Base-by-base conservation (phyloP, 177 flowering plant genomes). In the Vitis hybrid region DNA sequence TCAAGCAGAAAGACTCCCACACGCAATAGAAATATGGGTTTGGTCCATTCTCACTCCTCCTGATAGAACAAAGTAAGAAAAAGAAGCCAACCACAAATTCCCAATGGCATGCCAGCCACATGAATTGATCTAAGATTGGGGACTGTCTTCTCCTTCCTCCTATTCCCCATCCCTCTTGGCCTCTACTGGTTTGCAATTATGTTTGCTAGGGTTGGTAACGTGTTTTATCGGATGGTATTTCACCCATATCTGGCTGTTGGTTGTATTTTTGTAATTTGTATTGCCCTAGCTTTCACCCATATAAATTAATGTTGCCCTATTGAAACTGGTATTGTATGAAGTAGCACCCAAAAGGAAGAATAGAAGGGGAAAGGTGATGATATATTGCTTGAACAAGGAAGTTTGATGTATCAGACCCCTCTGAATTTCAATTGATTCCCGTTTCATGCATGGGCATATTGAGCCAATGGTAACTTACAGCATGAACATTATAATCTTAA, bases 11-110 rank as follows among this genome's bases (percentile, higher is more conserved):
- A 24, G 27, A 24, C 27, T 24, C 27, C 27, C 27, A 24, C 27
- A 24, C 0, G 0, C 27, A 24, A 24, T 24, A 90, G 93, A 91
- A 88, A 78, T 86, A 83, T 75, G 92, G 92, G 21, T 82, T 94
- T 57, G 81, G 84, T 11, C 81, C 81, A 12, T 82, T 94, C 46
- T 84, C 97, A 2, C 77, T 78, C 15, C 81, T 89, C 15, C 71
- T 88, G 80, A 55, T 83, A 2, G 87, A 86, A 74, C 84, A 92
- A 65, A 81, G 70, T 21, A 82, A 84, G 88, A 87, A 87, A 65
- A 92, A 92, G 83, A 84, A 85, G 79, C 75, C 78, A 52, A 72
- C 75, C 65, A 64, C 77, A 11, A 71, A 64, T 18, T 67, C 60
- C 10, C 77, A 74, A 81, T 69, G 73, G 73, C 62, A 51, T 70